A percentile compares a stretch with the other conserved stretches of the same genome.
These are phyloP conservation scores for Salix viminalis DNA, from an alignment of 345 rosid species.

Conservation along the genomic window DNA sequence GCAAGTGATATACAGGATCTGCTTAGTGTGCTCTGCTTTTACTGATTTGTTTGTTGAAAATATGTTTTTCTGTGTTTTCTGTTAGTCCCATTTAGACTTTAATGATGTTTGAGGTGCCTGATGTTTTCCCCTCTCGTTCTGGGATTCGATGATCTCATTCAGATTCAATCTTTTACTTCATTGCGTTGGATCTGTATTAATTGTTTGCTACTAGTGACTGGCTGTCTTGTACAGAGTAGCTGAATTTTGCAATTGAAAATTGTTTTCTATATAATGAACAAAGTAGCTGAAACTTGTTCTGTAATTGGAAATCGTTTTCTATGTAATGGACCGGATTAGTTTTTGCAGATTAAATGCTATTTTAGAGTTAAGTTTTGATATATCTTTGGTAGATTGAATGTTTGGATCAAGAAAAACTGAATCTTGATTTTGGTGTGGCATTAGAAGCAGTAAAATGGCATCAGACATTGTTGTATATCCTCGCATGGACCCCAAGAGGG, in stretches of 20 bases:
- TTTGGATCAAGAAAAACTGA: conserved; percentile 16
- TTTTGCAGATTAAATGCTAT: background rate
- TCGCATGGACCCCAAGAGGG: conserved; percentile 97
- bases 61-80: background rate
- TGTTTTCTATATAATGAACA: background rate
- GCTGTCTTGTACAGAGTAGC: background rate
- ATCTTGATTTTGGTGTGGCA: conserved; percentile 6
- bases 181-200: conserved; percentile 2
- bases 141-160: background rate
- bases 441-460: conserved; percentile 53
- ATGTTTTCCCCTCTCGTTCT: background rate
- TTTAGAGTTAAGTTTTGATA: background rate
- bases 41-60: background rate
- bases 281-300: background rate
- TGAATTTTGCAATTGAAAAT: background rate
- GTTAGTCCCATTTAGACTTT: conserved; percentile 3
- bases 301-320: background rate
- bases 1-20: background rate
- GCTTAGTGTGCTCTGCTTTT: background rate
- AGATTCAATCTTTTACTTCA: background rate
- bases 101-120: background rate
- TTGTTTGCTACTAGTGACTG: background rate
- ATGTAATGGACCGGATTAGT: background rate
- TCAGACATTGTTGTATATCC: conserved; percentile 98
- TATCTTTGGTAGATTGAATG: background rate